A percentile compares a stretch with the other conserved stretches of the same genome.
Evolutionary conservation across 106 monocot species (phyloP).

Genomic region (Platanthera zijinensis): DNA sequence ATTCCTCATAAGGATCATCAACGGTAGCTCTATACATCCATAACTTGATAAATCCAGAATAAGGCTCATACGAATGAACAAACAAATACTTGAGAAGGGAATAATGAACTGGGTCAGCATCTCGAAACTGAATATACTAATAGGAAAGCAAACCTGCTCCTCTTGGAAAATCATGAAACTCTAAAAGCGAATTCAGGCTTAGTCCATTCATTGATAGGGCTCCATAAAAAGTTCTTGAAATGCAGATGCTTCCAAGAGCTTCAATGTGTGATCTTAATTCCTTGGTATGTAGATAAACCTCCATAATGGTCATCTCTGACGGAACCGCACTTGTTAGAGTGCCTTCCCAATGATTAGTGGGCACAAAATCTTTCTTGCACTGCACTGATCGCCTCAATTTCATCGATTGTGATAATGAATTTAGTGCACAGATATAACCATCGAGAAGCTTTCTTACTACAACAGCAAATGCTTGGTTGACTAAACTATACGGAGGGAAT

Average conservation of each 20-base stretch:
- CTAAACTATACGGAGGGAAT: slow-evolving; percentile 42
- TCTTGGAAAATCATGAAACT: slow-evolving; percentile 65
- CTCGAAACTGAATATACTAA: too few species aligned
- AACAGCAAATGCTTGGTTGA: slow-evolving; percentile 87
- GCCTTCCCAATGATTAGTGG: neutral
- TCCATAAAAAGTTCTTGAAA: slow-evolving; percentile 27
- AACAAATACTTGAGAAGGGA: too few species aligned
- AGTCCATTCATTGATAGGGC: slow-evolving; percentile 22
- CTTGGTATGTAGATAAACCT: slow-evolving; percentile 72
- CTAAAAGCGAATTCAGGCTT: slow-evolving; percentile 17
- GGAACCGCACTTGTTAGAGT: slow-evolving; percentile 21
- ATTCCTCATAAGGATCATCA: too few species aligned
- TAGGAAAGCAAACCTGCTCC: slow-evolving; percentile 88
- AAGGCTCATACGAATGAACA: too few species aligned
- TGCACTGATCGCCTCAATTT: slow-evolving; percentile 45
- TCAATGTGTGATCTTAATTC: slow-evolving; percentile 71
- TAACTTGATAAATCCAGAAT: too few species aligned
- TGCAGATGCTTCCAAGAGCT: slow-evolving; percentile 70
- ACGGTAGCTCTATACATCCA: too few species aligned
- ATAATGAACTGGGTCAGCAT: too few species aligned
- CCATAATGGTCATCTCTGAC: slow-evolving; percentile 66
- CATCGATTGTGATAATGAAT: slow-evolving; percentile 65
- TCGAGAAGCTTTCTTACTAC: slow-evolving; percentile 69
- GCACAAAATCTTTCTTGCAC: neutral
- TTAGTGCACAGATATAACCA: slow-evolving; percentile 64